A percentile compares a stretch with the other conserved stretches of the same genome.
phyloP scores from a whole-genome alignment of 495 filamentous ascomycete species.

The Penicillium egyptiacum region DNA sequence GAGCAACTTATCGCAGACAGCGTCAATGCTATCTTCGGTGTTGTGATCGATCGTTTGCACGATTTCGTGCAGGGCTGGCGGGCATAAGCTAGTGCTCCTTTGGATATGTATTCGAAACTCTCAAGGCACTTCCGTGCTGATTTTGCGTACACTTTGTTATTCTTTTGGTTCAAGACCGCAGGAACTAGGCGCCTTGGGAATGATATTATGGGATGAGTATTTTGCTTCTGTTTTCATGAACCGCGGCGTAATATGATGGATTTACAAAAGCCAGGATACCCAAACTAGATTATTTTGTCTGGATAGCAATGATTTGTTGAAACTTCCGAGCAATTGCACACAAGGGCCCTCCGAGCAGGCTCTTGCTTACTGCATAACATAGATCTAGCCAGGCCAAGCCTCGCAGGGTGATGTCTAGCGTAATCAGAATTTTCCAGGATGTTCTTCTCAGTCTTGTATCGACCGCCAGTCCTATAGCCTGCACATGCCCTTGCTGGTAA shows the following conservation, averaged over 20 bases:
- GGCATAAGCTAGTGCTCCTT: constrained; percentile 45
- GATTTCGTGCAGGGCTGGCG: constrained; percentile 90
- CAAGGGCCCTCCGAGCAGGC: neutral
- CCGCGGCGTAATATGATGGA: constrained; percentile 1
- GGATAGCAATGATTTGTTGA: neutral
- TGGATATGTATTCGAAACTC: neutral
- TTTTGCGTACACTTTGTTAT: neutral
- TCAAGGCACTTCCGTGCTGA: neutral
- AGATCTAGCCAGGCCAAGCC: neutral
- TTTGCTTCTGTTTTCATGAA: neutral
- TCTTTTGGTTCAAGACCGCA: neutral
- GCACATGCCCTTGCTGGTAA: neutral
- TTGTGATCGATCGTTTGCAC: constrained; percentile 93
- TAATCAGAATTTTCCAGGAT: neutral
- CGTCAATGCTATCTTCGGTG: constrained; percentile 81
- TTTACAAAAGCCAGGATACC: constrained; percentile 10
- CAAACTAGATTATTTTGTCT: neutral
- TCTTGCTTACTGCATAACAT: neutral
- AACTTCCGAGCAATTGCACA: neutral
- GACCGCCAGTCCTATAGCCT: neutral
- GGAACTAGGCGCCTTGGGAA: neutral
- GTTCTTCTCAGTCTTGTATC: neutral
- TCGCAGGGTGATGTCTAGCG: neutral
- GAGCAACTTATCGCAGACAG: constrained; percentile 87
- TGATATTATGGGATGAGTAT: neutral